Evolutionary conservation across 2,329 filamentous ascomycete species (phyloP), one percentile per base, ranked within the genome.

Genomic region (Plectosphaerella plurivora): DNA sequence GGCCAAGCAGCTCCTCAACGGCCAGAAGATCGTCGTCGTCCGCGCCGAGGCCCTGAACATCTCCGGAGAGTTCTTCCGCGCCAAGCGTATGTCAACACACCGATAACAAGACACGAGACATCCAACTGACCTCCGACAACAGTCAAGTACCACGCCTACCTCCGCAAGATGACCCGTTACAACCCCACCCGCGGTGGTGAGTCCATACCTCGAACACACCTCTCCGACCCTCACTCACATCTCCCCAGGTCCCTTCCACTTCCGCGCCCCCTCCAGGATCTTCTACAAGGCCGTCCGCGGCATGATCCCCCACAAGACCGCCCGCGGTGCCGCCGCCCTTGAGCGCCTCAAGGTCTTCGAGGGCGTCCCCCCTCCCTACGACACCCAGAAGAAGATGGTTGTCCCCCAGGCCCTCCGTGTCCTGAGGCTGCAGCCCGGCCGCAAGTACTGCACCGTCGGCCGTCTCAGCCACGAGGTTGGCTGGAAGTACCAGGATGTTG

Each of bases 71-170:
- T 99, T 99, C 90, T 99, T 99, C 89, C 91, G 94, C 78, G 87
- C 93, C 67, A 99, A 99, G 89, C 89, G 94, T 99, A 96, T 79
- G 93, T 96, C 71, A 61, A 60, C 53, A 55, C 53, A 56, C 53
- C 11, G n/a, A 82, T 87, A 70, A 86, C 72, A 63, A 61, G 60
- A 59, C 64, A 71, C 60, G 14, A 41, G 22, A 22, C 22, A 22
- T 22, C 12, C 6, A 7, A 15, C 39, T 39, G 47, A 41, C 48
- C 37, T 22, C 22, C 36, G 20, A 15, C 47, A 11, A 44, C 73
- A 99, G 94, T 99, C 81, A 99, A 99, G 91, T 99, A 99, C 88
- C 90, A 94, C 77, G 91, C 94, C 78, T 97, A 97, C 85, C 88
- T 99, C 72, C 91, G 94, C 85, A 99, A 99, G 89, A 94, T 95